Evolutionary conservation across 768 basidiomycete genomes (phyloP).

Genomic region (Russula compacta): DNA sequence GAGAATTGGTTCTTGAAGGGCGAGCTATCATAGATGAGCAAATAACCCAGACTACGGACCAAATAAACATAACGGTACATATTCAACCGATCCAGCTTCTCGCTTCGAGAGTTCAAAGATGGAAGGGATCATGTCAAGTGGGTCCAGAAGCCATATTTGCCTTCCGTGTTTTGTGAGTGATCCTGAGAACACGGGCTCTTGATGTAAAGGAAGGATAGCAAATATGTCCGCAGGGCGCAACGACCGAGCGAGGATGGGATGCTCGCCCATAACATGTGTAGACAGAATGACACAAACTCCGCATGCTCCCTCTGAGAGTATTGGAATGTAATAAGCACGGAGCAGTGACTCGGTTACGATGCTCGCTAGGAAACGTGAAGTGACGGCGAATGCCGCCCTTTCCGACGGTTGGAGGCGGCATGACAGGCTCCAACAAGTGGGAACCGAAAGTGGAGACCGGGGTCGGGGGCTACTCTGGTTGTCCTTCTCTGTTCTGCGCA

Average conservation of each 20-base stretch:
- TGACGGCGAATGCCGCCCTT: slow-evolving; percentile 36
- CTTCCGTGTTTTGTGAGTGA: slow-evolving; percentile 30
- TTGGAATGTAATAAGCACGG: slow-evolving; percentile 34
- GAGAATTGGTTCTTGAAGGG: slow-evolving; percentile 26
- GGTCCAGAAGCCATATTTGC: slow-evolving; percentile 42
- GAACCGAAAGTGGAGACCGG: neutral
- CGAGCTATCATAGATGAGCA: slow-evolving; percentile 17
- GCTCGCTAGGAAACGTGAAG: slow-evolving; percentile 40
- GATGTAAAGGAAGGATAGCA: slow-evolving; percentile 39
- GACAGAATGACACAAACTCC: slow-evolving; percentile 36
- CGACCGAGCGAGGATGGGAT: slow-evolving; percentile 27
- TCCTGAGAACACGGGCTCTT: slow-evolving; percentile 36
- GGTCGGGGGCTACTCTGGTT: neutral
- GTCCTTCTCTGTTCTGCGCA: neutral
- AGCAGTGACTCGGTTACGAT: slow-evolving; percentile 42
- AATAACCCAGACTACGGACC: neutral
- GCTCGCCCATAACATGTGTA: slow-evolving; percentile 29
- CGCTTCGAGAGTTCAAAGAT: slow-evolving; percentile 30
- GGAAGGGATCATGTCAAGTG: slow-evolving; percentile 46
- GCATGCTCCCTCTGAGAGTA: slow-evolving; percentile 21
- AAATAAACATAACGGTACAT: neutral
- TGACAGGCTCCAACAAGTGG: slow-evolving; percentile 6
- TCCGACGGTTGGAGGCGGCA: slow-evolving; percentile 8
- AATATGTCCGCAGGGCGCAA: slow-evolving; percentile 37
- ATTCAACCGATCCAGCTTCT: neutral